Percentiles rank a stretch among this genome's conserved stretches.
Evolutionary conservation across 2,329 filamentous ascomycete genomes (phyloP).

Genomic region (Tolypocladium amazonense): DNA sequence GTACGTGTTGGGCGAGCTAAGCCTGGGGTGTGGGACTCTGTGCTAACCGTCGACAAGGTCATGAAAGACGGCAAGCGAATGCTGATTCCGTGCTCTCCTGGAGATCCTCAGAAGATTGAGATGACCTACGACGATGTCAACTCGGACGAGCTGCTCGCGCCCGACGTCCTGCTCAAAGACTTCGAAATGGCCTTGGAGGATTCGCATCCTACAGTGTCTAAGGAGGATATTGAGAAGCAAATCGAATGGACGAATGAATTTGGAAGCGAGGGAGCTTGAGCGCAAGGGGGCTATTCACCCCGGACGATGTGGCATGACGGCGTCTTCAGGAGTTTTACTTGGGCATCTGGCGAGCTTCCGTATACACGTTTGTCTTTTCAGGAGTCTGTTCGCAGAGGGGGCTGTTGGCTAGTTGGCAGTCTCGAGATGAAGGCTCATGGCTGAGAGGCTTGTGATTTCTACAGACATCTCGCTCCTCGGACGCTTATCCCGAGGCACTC

Average conservation of each 20-base stretch:
- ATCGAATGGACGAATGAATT: slow-evolving; percentile 95
- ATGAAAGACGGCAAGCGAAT: slow-evolving; percentile 55
- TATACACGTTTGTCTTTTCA: slow-evolving; percentile 5
- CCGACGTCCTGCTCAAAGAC: slow-evolving; percentile 77
- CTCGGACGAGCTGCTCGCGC: slow-evolving; percentile 75
- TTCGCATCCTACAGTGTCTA: slow-evolving; percentile 80
- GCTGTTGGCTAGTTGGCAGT: background rate
- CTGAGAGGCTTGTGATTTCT: background rate
- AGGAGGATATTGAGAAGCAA: slow-evolving; percentile 73
- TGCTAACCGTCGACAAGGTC: slow-evolving; percentile 39
- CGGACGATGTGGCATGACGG: slow-evolving; percentile 15
- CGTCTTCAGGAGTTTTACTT: slow-evolving; percentile 18
- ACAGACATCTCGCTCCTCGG: too few relatives aligned
- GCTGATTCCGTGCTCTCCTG: slow-evolving; percentile 87
- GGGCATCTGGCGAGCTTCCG: slow-evolving; percentile 9
- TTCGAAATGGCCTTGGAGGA: slow-evolving; percentile 87
- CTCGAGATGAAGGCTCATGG: background rate
- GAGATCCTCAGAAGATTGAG: slow-evolving; percentile 73
- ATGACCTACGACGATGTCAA: slow-evolving; percentile 91
- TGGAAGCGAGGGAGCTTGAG: slow-evolving; percentile 69
- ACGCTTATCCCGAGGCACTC: background rate
- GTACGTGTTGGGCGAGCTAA: slow-evolving; percentile 34
- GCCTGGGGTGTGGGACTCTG: background rate
- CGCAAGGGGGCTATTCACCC: background rate
- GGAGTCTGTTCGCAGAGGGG: background rate